Base-by-base conservation (phyloP, 306 rosid genomes). In the Morella rubra region DNA sequence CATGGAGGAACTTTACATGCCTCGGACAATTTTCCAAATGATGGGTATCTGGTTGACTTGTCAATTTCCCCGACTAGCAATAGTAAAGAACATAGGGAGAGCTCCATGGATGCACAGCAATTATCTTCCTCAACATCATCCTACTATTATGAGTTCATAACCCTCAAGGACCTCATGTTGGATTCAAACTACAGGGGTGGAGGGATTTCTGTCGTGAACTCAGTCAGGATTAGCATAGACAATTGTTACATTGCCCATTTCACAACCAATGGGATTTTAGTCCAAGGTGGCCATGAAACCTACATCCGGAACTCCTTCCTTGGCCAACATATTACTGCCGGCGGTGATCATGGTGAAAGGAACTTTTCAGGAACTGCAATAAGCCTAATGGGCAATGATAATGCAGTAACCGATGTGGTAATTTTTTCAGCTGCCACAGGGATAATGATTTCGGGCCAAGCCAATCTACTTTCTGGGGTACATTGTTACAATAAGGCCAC, bases 401-500 rank as follows among this genome's bases (percentile, higher is more conserved):
- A 95, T 40, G 89, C 87, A 5, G 82, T 95, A 49, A 92, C 97
- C 0, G 99, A 95, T 66, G 99, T 95, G 9, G 97, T 90, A 4
- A 85, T 95, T 19, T 92, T 89, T 82, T 95, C 99, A 0, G 97
- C 99, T 6, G 74, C 86, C 1, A 62, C 73, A 1, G 99, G 97
- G 18, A 69, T 95, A 12, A 69, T 89, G 81, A 76, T 95, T n/a
- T 55, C 89, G 0, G 97, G 97, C 18, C 89, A 91, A 32, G 99
- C 97, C 40, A 95, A 95, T 41, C 71, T 79, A 1, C 73, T 95
- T 59, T 75, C 93, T 1, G 97, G 96, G 0, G 93, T 95, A 0
- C 99, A 95, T 84, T 95, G 97, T 80, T 95, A 95, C 84, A 95
- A 95, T 40, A 95, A 95, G 80, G 99, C 99, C 79, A 85, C 92